A percentile compares a stretch with the other conserved stretches of the same genome.
Evolutionary conservation across 1,139 yeast species (phyloP).

Genomic region (Kodamaea fungicola): DNA sequence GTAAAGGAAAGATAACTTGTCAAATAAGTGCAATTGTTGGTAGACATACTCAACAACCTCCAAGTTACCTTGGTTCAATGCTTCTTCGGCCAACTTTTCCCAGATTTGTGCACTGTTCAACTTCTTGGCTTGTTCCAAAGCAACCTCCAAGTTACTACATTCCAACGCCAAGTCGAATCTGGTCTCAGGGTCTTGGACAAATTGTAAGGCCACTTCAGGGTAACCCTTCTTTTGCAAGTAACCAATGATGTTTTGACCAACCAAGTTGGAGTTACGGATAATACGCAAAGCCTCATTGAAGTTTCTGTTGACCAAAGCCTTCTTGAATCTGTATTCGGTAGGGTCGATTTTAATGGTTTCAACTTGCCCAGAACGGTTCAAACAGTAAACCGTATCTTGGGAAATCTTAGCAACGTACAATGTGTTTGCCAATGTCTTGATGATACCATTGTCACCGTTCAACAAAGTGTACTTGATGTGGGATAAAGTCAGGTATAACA

Average conservation of each 20-base stretch:
- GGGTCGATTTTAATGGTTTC: conserved; percentile 83
- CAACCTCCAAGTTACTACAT: conserved; percentile 83
- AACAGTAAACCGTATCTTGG: conserved; percentile 71
- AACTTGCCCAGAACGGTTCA: conserved; percentile 83
- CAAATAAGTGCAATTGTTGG: conserved; percentile 84
- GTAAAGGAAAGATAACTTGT: conserved; percentile 85
- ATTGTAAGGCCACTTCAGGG: conserved; percentile 92
- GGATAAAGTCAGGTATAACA: conserved; percentile 89
- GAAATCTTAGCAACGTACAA: conserved; percentile 73
- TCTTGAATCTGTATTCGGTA: conserved; percentile 94
- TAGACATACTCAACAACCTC: conserved; percentile 82
- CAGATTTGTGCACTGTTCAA: conserved; percentile 69
- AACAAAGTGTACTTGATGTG: conserved; percentile 91
- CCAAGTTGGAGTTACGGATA: conserved; percentile 83
- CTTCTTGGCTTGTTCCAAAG: conserved; percentile 83
- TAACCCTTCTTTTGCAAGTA: conserved; percentile 93
- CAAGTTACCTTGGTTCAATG: conserved; percentile 84
- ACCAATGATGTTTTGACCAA: conserved; percentile 95
- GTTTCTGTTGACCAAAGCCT: conserved; percentile 84
- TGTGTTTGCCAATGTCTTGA: conserved; percentile 90
- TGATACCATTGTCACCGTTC: conserved; percentile 93
- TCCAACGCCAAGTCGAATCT: conserved; percentile 94
- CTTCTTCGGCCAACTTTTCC: conserved; percentile 83
- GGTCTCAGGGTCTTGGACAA: conserved; percentile 94
- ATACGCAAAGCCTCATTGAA: conserved; percentile 89